Percentiles rank a stretch among this genome's conserved stretches.
phyloP scores from a whole-genome alignment of 176 grass and related monocot genomes.

The Triticum urartu region DNA sequence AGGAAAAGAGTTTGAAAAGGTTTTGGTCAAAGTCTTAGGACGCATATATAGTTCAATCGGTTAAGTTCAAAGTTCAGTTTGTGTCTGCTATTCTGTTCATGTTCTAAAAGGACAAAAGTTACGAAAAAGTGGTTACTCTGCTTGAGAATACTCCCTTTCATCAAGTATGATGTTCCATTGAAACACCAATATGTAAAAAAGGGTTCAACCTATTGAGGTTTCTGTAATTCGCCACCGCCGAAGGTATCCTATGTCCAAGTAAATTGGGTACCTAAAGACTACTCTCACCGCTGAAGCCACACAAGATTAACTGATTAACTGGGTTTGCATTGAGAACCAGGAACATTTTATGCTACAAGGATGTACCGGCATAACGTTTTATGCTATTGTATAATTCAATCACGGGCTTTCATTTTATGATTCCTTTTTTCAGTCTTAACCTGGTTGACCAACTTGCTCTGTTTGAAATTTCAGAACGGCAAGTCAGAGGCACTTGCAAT shows the following conservation, averaged over 20 bases:
- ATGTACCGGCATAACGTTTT: background rate
- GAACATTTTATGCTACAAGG: background rate
- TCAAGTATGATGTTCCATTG: background rate
- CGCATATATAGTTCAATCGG: background rate
- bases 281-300: background rate
- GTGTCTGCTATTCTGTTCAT: background rate
- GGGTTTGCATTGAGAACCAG: background rate
- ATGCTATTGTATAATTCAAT: background rate
- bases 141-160: background rate
- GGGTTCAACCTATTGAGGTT: background rate
- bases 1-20: background rate
- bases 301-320: background rate
- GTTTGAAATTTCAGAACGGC: background rate
- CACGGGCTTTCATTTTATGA: background rate
- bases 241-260: background rate
- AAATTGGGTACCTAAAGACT: background rate
- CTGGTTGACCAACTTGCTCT: background rate
- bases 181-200: background rate
- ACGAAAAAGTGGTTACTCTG: background rate
- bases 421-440: background rate
- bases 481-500: background rate
- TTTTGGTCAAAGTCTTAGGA: background rate
- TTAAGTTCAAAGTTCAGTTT: background rate
- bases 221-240: background rate
- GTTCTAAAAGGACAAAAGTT: background rate